Conservation (phyloP, 1,139 yeast genomes). For the Groenewaldozyma sp. region DNA sequence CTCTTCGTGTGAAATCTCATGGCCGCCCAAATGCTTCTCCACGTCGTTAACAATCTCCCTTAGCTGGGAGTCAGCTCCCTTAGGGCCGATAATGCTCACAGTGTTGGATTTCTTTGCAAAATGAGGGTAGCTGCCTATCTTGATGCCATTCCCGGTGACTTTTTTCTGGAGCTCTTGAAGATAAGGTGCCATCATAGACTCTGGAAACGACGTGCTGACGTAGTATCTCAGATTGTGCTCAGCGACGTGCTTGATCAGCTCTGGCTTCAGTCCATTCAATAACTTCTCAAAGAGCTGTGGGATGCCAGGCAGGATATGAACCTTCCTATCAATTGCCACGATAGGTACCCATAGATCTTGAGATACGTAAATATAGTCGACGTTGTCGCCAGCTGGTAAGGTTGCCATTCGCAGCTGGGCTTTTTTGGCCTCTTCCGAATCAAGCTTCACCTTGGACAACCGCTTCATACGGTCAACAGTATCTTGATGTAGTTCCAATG, state of each 20-base stretch:
- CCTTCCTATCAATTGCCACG: slow-evolving; percentile 51
- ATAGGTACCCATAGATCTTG: slow-evolving; percentile 76
- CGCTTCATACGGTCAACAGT: slow-evolving; percentile 53
- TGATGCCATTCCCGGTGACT: slow-evolving; percentile 40
- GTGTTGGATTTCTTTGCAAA: slow-evolving; percentile 54
- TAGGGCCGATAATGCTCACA: slow-evolving; percentile 59
- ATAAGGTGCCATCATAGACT: slow-evolving; percentile 61
- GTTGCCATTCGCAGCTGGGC: slow-evolving; percentile 77
- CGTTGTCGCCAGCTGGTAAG: slow-evolving; percentile 46
- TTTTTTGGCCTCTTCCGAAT: slow-evolving; percentile 35
- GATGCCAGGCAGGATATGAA: slow-evolving; percentile 73
- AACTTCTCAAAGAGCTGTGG: slow-evolving; percentile 60
- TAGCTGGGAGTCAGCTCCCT: slow-evolving; percentile 32
- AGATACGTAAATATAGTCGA: slow-evolving; percentile 44
- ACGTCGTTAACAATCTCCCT: slow-evolving; percentile 40
- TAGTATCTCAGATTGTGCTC: slow-evolving; percentile 39
- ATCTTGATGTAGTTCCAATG: slow-evolving; percentile 43
- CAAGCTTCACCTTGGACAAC: slow-evolving; percentile 35
- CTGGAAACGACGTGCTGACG: slow-evolving; percentile 52
- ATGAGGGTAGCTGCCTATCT: slow-evolving; percentile 83
- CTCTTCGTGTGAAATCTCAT: slow-evolving; percentile 44
- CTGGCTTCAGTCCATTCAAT: slow-evolving; percentile 35
- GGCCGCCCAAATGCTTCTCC: slow-evolving; percentile 40
- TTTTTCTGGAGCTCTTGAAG: slow-evolving; percentile 44
- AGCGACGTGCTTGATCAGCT: slow-evolving; percentile 26